Evolutionary conservation across 2,329 filamentous ascomycete genomes (phyloP), one percentile per base, ranked within the genome.

Genomic region (Cladosporium sp.): DNA sequence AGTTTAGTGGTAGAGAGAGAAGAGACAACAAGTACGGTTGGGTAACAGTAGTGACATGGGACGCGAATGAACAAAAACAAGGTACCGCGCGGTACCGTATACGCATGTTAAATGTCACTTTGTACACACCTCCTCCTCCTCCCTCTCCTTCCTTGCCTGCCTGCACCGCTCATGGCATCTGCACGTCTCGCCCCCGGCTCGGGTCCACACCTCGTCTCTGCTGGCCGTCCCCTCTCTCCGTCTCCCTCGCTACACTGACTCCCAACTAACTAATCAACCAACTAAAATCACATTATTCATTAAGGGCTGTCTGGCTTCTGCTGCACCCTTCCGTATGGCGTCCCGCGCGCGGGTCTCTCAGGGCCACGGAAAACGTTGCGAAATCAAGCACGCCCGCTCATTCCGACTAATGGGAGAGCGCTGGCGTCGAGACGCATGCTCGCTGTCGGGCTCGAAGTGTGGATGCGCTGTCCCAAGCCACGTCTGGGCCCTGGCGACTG

Each of bases 381-480:
- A 35, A 48, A 48, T 48, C 45, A 48, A 13, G 32, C 3, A 18
- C 32, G 33, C 1, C 9, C 20, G 16, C 2, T 12, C 22, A 27
- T 12, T 13, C 29, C 39, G 39, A 41, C 25, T 22, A 29, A 41
- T 41, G 13, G 25, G 39, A 41, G 39, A 27, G 22, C 22, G 22
- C 22, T 27, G 22, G 22, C n/a, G n/a, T n/a, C n/a, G n/a, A n/a
- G n/a, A n/a, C n/a, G n/a, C 25, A 25, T 18, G 39, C 20, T 41
- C 20, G 39, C 11, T 29, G 45, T 48, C 45, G 45, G 45, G 35
- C 43, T 47, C 35, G 38, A 8, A 13, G 25, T 19, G 45, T 32
- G 36, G 25, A 48, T 48, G 45, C 45, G 45, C 36, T 48, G 45
- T 48, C 27, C 36, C 36, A 40, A 46, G 43, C 43, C 43, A 46